Evolutionary conservation across 805 yeast species (phyloP).

Genomic region (Saturnispora diversa): DNA sequence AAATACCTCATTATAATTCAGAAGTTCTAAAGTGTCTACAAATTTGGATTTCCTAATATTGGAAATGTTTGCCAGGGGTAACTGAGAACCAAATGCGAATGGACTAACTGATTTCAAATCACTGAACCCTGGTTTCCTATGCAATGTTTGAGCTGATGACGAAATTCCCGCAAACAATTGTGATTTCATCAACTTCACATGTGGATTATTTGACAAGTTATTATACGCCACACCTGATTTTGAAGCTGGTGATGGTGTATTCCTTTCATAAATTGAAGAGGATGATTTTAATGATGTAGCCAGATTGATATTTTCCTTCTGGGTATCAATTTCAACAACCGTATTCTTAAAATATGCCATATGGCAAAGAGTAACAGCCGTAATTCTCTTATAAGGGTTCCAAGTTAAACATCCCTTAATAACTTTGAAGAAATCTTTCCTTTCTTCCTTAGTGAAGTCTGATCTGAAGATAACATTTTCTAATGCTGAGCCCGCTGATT

Average conservation of each 20-base stretch:
- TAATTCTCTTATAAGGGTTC: slow-evolving; percentile 66
- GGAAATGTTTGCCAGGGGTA: slow-evolving; percentile 6
- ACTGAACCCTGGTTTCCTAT: not conserved
- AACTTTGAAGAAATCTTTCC: slow-evolving; percentile 34
- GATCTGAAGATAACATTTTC: slow-evolving; percentile 39
- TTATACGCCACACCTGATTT: too few relatives aligned
- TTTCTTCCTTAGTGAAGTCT: slow-evolving; percentile 31
- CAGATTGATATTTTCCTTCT: slow-evolving; percentile 13
- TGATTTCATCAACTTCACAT: slow-evolving; percentile 1
- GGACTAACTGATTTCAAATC: not conserved
- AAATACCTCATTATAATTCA: too few relatives aligned
- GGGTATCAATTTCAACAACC: slow-evolving; percentile 17
- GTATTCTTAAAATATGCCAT: slow-evolving; percentile 51
- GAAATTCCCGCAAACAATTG: slow-evolving; percentile 10
- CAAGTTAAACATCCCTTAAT: slow-evolving; percentile 54
- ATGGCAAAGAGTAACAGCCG: slow-evolving; percentile 39
- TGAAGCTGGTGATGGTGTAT: not conserved
- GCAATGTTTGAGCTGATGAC: slow-evolving; percentile 5
- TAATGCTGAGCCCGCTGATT: slow-evolving; percentile 41
- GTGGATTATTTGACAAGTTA: too few relatives aligned
- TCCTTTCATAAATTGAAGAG: not conserved
- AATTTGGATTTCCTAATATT: not conserved
- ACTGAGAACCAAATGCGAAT: not conserved
- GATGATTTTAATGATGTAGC: not conserved
- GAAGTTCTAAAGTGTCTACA: too few relatives aligned